Base-by-base conservation (phyloP, 2,329 filamentous ascomycete genomes). In the Cladophialophora bantiana region DNA sequence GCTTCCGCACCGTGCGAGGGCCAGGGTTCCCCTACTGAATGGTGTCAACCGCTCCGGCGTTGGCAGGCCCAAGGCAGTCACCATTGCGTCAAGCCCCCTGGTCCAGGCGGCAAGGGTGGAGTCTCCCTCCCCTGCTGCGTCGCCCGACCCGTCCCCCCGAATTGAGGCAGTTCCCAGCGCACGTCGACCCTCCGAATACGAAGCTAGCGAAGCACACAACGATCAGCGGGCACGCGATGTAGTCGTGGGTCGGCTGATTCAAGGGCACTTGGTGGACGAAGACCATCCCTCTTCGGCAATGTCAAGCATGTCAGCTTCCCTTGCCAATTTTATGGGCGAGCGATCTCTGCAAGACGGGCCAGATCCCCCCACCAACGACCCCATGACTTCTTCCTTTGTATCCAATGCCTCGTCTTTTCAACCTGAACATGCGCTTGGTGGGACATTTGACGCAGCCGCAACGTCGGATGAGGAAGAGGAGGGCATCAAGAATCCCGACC, bases 251-350 rank as follows among this genome's bases (percentile, higher is more conserved):
- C 90, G 95, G 61, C 84, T 99, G 52, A 88, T 98, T 7, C 93
- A 97, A 73, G 95, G 95, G 13, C 95, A 98, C 76, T 90, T 99
- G 72, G 95, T 99, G 10, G 92, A 96, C 70, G 95, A 97, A 76
- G 91, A 97, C 76, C 94, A 93, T 75, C 90, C 91, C 1, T 96
- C 93, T 1, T 90, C 93, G 15, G 84, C 86, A 55, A 83, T 87
- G 68, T 94, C 84, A 5, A 81, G 82, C 34, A 81, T 88, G n/a
- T 88, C 88, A 7, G 87, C 86, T 65, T 89, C 88, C 6, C 89
- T 84, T 68, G 81, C 86, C 18, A 79, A 79, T 34, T 78, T 82
- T 61, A 76, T 85, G 62, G 76, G 84, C 65, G 80, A 81, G 42
- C 83, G 83, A 1, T 71, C 80, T 74, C 76, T 71, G 59, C 78